Evolutionary conservation across 805 yeast species (phyloP), one percentile per base, ranked within the genome.

Genomic region (Danielia oregonensis): DNA sequence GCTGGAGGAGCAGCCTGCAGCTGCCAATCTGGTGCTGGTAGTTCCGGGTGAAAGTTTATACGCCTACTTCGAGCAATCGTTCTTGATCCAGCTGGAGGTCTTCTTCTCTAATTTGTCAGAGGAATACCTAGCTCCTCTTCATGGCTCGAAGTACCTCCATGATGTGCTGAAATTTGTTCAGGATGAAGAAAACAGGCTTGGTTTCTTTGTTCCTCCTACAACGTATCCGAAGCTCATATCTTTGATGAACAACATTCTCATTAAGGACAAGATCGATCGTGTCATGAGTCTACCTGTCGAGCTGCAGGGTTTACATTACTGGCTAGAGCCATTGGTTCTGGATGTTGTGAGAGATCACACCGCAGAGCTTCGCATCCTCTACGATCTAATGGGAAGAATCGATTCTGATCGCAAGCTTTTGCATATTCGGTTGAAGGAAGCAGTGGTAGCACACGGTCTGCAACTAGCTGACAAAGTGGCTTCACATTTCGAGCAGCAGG

Each of bases 51-150:
- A 80, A 37, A 79, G 74, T 35, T 82, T 78, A 43, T 87, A 83
- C 50, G 70, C 67, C 13, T 69, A 63, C 27, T 83, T 88, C 54
- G 95, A 86, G 47, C 88, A 86, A 0, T 59, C 54, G 32, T 70
- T 86, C 28, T 49, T 86, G 32, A 52, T 63, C 4, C 69, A 69
- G 21, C 75, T 91, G 1, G 73, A 68, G 36, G 56, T 59, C 1
- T 86, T 73, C 53, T 89, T 82, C 51, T 51, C 61, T 10, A 52
- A 52, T 6, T 59, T 74, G 9, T 67, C 83, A 0, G 52, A 44
- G 3, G 74, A 73, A 11, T 55, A 74, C 23, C 49, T 77, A 29
- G 65, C 23, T 42, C 52, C 30, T 54, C 58, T 35, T 55, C 49
- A 37, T 38, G 86, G 89, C 1, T 51, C 79, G 0, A 60, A 70